Base-by-base conservation (phyloP, 2,329 filamentous ascomycete species). In the Plenodomus tracheiphilus region DNA sequence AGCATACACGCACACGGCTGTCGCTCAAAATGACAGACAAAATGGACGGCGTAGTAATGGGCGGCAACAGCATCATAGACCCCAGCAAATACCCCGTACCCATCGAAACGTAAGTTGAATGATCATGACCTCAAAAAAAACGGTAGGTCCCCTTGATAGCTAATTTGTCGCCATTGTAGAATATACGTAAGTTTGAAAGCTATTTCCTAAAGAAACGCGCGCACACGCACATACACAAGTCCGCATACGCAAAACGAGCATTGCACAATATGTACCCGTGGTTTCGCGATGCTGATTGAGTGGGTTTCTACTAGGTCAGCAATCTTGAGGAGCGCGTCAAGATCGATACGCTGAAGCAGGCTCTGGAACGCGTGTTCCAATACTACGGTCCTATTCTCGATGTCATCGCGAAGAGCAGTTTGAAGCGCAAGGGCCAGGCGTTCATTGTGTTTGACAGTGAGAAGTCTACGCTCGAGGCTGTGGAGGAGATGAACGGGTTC, bases 321-420 rank as follows among this genome's bases (percentile, higher is more conserved):
- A 97, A 97, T 71, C 85, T 99, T 50, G 90, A 97, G 75, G 94
- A 97, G 79, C 85, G 88, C 68, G 86, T 96, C 74, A 96, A 96
- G 72, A 80, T 89, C 49, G 87, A 91, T 28, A 76, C 84, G 9
- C 80, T 97, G 45, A 88, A 86, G 58, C 82, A 87, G 58, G 83
- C 89, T 0, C 81, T 99, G 15, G 77, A 75, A 18, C 85, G 86
- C 55, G 81, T 97, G 65, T 97, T 97, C 76, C 85, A 85, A 55
- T 89, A 96, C 73, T 97, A 94, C 74, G 94, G 94, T 56, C 86
- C 79, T 48, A 84, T 96, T 53, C 76, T 96, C 61, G 91, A 96
- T 55, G 84, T 96, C 43, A 83, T 96, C 51, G 89, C 89, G 38
- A 96, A 96, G 78, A 90, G 84, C 56, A 97, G 95, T 72, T 75